These are phyloP conservation scores for Heliocybe sulcata DNA, from an alignment of 1,284 basidiomycete genomes.

Conservation along the genomic window DNA sequence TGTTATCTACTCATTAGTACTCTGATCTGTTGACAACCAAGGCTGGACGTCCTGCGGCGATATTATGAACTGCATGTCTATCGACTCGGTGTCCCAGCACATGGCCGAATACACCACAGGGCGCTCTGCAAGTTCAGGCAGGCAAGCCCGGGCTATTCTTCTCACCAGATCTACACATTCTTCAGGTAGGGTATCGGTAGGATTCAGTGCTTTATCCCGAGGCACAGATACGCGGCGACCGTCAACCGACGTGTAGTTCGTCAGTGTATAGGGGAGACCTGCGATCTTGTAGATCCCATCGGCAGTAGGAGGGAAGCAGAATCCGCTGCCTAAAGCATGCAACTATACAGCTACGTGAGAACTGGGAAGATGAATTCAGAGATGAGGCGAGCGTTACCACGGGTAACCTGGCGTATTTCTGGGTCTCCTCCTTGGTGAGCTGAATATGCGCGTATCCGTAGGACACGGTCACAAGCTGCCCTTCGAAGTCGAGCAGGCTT, in stretches of 20 bases:
- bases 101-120: background rate
- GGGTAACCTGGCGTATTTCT: background rate
- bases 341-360: background rate
- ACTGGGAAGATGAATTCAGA: background rate
- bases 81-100: slow-evolving; percentile 1
- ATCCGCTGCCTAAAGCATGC: background rate
- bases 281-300: slow-evolving; percentile 1
- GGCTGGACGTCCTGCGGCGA: background rate
- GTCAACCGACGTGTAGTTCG: background rate
- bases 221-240: background rate
- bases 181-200: background rate
- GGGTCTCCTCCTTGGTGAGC: background rate
- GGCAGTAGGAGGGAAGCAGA: background rate
- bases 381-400: background rate
- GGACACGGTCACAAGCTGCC: background rate
- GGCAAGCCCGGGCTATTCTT: background rate
- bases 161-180: background rate
- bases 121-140: background rate
- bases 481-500: slow-evolving; percentile 9
- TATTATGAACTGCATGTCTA: background rate
- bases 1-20: too few relatives aligned
- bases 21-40: too few relatives aligned
- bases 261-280: background rate
- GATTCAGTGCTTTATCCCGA: background rate
- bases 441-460: background rate